Conservation (phyloP, 352 stramenopile genomes). For the Globisporangium perplexum region DNA sequence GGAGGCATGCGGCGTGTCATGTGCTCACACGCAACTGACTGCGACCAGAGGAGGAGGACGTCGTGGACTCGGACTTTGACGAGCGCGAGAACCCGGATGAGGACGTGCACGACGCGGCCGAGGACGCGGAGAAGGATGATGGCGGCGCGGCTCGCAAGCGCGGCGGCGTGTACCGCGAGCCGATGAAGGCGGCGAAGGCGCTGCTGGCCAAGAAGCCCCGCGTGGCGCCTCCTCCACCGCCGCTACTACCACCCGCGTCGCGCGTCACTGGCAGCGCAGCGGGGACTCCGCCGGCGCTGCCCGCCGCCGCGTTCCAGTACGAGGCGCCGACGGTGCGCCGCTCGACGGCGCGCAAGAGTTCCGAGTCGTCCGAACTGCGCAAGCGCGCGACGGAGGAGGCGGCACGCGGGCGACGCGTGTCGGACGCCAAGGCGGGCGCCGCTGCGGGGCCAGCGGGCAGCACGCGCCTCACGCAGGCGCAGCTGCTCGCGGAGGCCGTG, state of each 20-base stretch:
- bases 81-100: slow-evolving; percentile 76
- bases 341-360: slow-evolving; percentile 59
- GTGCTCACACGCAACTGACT: not conserved
- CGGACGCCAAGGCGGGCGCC: not conserved
- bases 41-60: slow-evolving; percentile 79
- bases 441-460: slow-evolving; percentile 28
- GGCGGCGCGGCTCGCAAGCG: slow-evolving; percentile 17
- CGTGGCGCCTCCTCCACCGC: not conserved
- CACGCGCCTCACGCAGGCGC: slow-evolving; percentile 44
- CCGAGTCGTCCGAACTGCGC: slow-evolving; percentile 51
- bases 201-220: slow-evolving; percentile 12
- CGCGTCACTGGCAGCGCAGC: no score
- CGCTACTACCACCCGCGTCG: no score
- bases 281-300: slow-evolving; percentile 6
- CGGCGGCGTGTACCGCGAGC: slow-evolving; percentile 22
- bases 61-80: slow-evolving; percentile 88
- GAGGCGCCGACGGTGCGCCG: slow-evolving; percentile 40
- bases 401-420: slow-evolving; percentile 25
- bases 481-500: slow-evolving; percentile 71
- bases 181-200: slow-evolving; percentile 9
- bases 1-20: no score
- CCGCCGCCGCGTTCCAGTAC: slow-evolving; percentile 17
- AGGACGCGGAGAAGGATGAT: slow-evolving; percentile 29
- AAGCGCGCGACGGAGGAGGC: slow-evolving; percentile 47
- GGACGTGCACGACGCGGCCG: slow-evolving; percentile 62